Percentiles rank a stretch among this genome's conserved stretches.
Conservation (phyloP, 805 yeast genomes). For the Cyberlindnera petersonii region DNA sequence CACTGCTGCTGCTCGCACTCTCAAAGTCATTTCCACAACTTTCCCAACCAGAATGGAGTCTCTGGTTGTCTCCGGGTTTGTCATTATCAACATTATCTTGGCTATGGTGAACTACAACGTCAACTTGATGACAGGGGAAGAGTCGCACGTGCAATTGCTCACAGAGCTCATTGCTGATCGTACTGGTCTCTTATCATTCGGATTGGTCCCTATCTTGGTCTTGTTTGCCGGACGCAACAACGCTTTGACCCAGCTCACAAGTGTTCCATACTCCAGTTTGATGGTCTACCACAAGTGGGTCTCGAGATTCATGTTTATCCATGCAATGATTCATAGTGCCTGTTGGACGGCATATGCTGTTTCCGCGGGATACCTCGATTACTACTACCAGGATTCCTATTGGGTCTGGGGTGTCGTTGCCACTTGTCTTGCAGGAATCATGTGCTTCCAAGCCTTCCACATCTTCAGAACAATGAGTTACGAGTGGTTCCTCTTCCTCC, state of each 20-base stretch:
- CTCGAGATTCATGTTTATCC: constrained; percentile 38
- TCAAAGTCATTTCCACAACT: constrained; percentile 14
- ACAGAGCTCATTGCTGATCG: constrained; percentile 19
- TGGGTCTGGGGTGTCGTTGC: constrained; percentile 42
- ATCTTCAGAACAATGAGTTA: constrained; percentile 50
- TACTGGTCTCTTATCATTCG: constrained; percentile 28
- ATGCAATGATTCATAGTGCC: constrained; percentile 21
- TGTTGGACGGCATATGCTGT: constrained; percentile 19
- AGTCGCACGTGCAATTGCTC: background rate
- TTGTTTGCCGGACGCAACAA: constrained; percentile 73
- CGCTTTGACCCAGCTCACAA: constrained; percentile 54
- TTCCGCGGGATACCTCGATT: constrained; percentile 1
- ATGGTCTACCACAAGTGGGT: constrained; percentile 64
- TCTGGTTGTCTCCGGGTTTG: constrained; percentile 34
- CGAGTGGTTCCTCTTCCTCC: constrained; percentile 58
- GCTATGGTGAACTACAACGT: constrained; percentile 14
- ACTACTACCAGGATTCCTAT: constrained; percentile 11
- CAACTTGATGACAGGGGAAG: background rate
- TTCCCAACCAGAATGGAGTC: constrained; percentile 25
- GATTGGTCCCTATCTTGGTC: constrained; percentile 48
- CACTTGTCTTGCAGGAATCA: constrained; percentile 38
- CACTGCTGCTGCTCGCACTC: constrained; percentile 1
- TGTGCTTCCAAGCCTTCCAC: constrained; percentile 47
- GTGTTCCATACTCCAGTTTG: constrained; percentile 61
- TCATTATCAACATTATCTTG: constrained; percentile 22